Conservation (phyloP, 306 rosid genomes). For the Abrus pulchellus region DNA sequence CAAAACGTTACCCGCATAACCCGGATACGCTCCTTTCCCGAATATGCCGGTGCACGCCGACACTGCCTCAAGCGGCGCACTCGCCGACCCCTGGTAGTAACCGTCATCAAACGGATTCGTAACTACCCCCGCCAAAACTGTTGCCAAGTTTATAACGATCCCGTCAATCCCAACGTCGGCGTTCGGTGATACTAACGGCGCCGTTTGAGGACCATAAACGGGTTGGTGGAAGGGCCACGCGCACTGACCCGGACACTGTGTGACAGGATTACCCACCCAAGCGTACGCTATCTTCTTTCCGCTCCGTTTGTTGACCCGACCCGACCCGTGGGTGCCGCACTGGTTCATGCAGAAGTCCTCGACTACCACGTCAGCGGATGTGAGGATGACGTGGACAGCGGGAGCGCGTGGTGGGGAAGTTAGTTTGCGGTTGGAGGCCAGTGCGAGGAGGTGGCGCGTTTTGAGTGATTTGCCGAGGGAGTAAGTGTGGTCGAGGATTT, state of each 20-base stretch:
- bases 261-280: not conserved
- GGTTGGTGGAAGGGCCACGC: constrained; percentile 34
- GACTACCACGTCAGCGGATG: constrained; percentile 34
- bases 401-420: not conserved
- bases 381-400: constrained; percentile 35
- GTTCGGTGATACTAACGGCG: constrained; percentile 16
- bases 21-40: constrained; percentile 47
- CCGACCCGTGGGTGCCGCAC: constrained; percentile 40
- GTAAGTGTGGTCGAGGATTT: constrained; percentile 33
- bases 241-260: constrained; percentile 23
- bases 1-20: constrained; percentile 40
- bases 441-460: not conserved
- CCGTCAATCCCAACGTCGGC: not conserved
- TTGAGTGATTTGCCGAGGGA: constrained; percentile 42
- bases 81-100: constrained; percentile 38
- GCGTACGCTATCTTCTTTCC: not conserved
- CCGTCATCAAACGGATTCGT: constrained; percentile 47
- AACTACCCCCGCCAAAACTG: constrained; percentile 42
- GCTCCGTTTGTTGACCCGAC: not conserved
- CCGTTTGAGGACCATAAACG: not conserved
- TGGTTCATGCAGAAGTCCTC: constrained; percentile 45
- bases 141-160: constrained; percentile 41
- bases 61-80: constrained; percentile 49
- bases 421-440: constrained; percentile 13
- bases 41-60: constrained; percentile 47